phyloP scores from a whole-genome alignment of 2,329 filamentous ascomycete species.

The Akanthomyces dipterigenus region DNA sequence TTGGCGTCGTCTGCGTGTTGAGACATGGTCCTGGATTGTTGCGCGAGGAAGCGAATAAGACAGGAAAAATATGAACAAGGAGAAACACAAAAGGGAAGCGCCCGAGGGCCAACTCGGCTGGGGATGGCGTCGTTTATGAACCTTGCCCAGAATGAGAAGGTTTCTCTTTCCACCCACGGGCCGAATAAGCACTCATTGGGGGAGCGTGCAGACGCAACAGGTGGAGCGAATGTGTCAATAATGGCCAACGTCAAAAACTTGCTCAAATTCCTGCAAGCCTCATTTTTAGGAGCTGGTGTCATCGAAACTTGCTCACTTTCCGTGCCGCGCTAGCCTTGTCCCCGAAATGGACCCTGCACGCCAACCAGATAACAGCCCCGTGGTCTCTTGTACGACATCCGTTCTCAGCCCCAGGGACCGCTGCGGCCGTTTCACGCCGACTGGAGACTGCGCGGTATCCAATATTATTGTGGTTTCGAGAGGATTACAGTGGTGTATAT shows the following conservation, averaged over 20 bases:
- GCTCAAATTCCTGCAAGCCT: constrained; percentile 11
- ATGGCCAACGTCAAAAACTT: constrained; percentile 6
- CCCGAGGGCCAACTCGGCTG: background rate
- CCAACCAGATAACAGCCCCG: background rate
- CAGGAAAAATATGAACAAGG: background rate
- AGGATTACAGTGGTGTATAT: background rate
- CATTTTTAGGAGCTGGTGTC: background rate
- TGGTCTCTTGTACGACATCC: background rate
- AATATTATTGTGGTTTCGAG: background rate
- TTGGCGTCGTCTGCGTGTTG: constrained; percentile 1
- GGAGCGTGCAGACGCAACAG: background rate
- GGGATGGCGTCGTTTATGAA: background rate
- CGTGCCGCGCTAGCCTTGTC: background rate
- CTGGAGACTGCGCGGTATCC: background rate
- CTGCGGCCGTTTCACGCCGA: background rate
- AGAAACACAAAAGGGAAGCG: background rate
- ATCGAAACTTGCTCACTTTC: constrained; percentile 9
- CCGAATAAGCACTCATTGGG: background rate
- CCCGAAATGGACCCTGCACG: background rate
- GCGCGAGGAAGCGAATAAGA: background rate
- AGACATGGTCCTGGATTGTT: background rate
- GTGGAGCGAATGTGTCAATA: constrained; percentile 5
- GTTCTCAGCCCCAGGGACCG: background rate
- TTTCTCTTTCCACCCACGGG: background rate
- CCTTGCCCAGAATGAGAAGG: background rate